phyloP scores from a whole-genome alignment of 1,139 yeast genomes.

The Suhomyces maxii region DNA sequence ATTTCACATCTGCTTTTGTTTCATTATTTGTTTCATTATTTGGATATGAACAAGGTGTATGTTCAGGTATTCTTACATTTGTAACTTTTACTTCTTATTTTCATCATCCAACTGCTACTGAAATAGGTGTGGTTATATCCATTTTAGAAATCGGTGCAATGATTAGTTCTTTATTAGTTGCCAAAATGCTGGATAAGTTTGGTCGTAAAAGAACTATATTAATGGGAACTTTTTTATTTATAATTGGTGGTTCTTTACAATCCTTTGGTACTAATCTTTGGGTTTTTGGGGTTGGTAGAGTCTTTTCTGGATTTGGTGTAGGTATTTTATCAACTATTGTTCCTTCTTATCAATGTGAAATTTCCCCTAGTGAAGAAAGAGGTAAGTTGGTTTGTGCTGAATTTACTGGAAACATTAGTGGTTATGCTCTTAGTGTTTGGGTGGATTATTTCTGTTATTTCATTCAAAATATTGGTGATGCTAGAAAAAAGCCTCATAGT shows the following conservation, averaged over 20 bases:
- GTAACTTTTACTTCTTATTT: constrained; percentile 50
- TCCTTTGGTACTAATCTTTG: constrained; percentile 44
- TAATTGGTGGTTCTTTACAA: constrained; percentile 53
- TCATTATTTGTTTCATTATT: constrained; percentile 81
- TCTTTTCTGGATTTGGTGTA: constrained; percentile 53
- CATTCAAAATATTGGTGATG: constrained; percentile 44
- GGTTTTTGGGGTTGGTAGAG: constrained; percentile 49
- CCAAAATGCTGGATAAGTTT: constrained; percentile 44
- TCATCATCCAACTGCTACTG: constrained; percentile 44
- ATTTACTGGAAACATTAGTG: constrained; percentile 54
- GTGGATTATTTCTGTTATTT: constrained; percentile 54
- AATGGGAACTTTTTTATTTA: constrained; percentile 49
- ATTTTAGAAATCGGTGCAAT: constrained; percentile 56
- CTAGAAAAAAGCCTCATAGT: constrained; percentile 35
- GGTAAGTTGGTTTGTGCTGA: constrained; percentile 57
- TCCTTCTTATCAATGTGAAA: constrained; percentile 57
- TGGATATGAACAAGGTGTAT: constrained; percentile 92
- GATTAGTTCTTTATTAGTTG: constrained; percentile 48
- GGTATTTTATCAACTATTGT: constrained; percentile 55
- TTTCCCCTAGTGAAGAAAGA: constrained; percentile 55
- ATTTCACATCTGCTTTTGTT: constrained; percentile 80
- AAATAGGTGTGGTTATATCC: constrained; percentile 52
- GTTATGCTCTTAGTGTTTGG: constrained; percentile 57
- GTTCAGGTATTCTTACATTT: constrained; percentile 68
- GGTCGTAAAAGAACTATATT: constrained; percentile 53